phyloP scores from a whole-genome alignment of 495 filamentous ascomycete species.

The Glonium stellatum region DNA sequence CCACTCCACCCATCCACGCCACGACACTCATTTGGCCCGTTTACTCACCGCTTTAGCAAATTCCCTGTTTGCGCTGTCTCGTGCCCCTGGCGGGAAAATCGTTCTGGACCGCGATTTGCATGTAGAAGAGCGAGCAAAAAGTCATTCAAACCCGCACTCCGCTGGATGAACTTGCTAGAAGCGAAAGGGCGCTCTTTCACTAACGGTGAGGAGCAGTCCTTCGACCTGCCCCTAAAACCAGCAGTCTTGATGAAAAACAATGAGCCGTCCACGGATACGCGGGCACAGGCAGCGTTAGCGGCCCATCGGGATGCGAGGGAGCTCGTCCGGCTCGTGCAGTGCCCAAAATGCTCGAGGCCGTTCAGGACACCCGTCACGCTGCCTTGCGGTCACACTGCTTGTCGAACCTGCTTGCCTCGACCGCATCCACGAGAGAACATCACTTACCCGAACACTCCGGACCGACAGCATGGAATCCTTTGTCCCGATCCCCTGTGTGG shows the following conservation, averaged over 20 bases:
- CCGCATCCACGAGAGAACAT: conserved; percentile 56
- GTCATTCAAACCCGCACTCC: background rate
- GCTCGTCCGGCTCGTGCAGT: conserved; percentile 67
- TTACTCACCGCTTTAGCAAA: background rate
- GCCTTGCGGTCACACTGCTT: conserved; percentile 76
- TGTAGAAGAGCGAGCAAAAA: background rate
- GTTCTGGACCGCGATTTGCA: background rate
- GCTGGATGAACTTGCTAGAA: conserved; percentile 15
- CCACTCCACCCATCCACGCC: background rate
- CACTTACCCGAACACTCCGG: conserved; percentile 61
- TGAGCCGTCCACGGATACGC: conserved; percentile 7
- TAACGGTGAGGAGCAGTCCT: conserved; percentile 21
- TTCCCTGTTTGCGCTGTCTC: background rate
- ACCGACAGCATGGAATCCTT: conserved; percentile 57
- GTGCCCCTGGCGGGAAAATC: too few species aligned
- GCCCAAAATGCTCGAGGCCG: conserved; percentile 63
- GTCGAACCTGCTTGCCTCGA: conserved; percentile 65
- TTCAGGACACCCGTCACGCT: conserved; percentile 64
- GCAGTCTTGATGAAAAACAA: conserved; percentile 20
- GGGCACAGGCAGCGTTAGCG: conserved; percentile 31
- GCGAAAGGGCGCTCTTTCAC: conserved; percentile 12
- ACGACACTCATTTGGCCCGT: background rate
- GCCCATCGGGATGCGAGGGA: conserved; percentile 46
- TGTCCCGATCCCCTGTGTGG: conserved; percentile 65
- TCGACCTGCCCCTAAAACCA: conserved; percentile 11